These are phyloP conservation scores for Acorus calamus DNA, from an alignment of 106 monocot species.

Conservation along the genomic window DNA sequence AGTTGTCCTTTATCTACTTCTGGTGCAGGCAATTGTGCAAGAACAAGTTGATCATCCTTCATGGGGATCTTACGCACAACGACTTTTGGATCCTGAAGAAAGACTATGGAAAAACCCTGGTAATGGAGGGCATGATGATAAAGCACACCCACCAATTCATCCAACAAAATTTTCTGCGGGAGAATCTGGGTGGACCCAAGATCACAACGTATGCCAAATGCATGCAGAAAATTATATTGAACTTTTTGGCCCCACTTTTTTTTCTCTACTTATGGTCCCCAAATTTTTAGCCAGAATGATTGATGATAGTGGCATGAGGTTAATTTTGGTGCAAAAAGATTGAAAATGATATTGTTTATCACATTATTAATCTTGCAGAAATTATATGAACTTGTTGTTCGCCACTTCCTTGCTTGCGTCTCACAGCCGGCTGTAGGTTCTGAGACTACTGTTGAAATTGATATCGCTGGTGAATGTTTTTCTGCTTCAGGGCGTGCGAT, in stretches of 20 bases:
- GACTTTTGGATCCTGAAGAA: conserved; percentile 67
- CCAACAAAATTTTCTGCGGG: conserved; percentile 87
- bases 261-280: too few species aligned
- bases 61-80: conserved; percentile 85
- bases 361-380: conserved; percentile 23
- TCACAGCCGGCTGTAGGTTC: conserved; percentile 97
- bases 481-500: conserved; percentile 80
- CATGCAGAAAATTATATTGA: too few species aligned
- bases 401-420: conserved; percentile 96
- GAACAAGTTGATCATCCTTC: conserved; percentile 66
- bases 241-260: too few species aligned
- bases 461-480: conserved; percentile 92
- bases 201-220: conserved; percentile 46
- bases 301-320: too few species aligned
- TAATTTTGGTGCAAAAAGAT: too few species aligned
- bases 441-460: conserved; percentile 91
- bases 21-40: conserved; percentile 57
- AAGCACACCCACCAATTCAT: conserved; percentile 99
- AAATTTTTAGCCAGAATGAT: too few species aligned
- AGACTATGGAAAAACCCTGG: conserved; percentile 96
- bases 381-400: conserved; percentile 93
- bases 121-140: conserved; percentile 97
- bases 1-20: neutral
- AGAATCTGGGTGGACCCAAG: conserved; percentile 69
- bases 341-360: too few species aligned